A percentile compares a stretch with the other conserved stretches of the same genome.
phyloP scores from a whole-genome alignment of 2,329 filamentous ascomycete genomes.

The Diaporthe vexans region DNA sequence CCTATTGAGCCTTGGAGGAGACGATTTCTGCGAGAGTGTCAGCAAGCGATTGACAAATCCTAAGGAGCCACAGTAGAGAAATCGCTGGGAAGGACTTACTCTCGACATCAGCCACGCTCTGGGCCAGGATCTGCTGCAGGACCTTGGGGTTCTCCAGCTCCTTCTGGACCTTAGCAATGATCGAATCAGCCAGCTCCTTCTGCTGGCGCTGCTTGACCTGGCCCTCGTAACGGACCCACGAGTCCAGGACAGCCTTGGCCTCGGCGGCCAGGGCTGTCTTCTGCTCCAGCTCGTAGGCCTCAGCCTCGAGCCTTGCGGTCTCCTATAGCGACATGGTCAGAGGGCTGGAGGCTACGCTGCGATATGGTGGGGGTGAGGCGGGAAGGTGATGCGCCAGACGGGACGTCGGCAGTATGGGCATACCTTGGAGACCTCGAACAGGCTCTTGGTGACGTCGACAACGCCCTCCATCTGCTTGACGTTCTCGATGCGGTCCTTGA shows the following conservation, averaged over 20 bases:
- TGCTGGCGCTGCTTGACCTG: slow-evolving; percentile 99
- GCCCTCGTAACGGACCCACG: slow-evolving; percentile 98
- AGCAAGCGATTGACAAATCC: slow-evolving; percentile 46
- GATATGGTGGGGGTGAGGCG: not conserved
- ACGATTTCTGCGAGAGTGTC: slow-evolving; percentile 68
- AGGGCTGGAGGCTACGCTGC: not conserved
- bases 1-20: slow-evolving; percentile 74
- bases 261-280: slow-evolving; percentile 91
- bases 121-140: slow-evolving; percentile 97
- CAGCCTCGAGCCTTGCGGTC: slow-evolving; percentile 94
- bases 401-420: slow-evolving; percentile 42
- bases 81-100: slow-evolving; percentile 68
- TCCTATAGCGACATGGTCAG: slow-evolving; percentile 71
- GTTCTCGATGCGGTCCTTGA: slow-evolving; percentile 93
- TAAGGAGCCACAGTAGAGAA: not conserved
- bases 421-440: slow-evolving; percentile 99
- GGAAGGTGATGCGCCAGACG: not conserved
- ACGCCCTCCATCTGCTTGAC: slow-evolving; percentile 96
- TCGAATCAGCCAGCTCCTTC: slow-evolving; percentile 89
- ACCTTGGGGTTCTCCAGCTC: slow-evolving; percentile 98
- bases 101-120: slow-evolving; percentile 96
- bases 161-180: slow-evolving; percentile 99
- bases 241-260: slow-evolving; percentile 96
- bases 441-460: slow-evolving; percentile 95
- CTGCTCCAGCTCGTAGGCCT: slow-evolving; percentile 98